Percentiles rank a stretch among this genome's conserved stretches.
These are phyloP conservation scores for Gnaphalium uliginosum DNA, from an alignment of 129 eudicot genomes.

Conservation along the genomic window DNA sequence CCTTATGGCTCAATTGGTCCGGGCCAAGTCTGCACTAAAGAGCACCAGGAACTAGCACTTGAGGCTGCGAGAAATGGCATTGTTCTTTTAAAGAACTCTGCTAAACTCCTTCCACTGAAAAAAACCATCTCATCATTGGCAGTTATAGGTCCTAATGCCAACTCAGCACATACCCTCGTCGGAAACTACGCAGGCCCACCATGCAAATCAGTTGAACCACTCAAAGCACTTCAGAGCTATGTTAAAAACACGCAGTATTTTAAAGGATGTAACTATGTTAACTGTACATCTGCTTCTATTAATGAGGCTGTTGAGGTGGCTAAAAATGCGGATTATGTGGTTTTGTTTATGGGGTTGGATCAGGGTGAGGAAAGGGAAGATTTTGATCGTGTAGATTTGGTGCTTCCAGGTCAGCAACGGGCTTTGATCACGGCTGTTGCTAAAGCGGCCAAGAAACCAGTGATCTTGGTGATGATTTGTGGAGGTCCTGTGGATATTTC, in stretches of 20 bases:
- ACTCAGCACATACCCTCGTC: conserved; percentile 54
- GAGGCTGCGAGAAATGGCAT: conserved; percentile 91
- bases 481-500: conserved; percentile 95
- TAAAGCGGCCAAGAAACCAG: conserved; percentile 66
- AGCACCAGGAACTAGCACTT: conserved; percentile 75
- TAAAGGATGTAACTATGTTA: conserved; percentile 63
- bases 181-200: conserved; percentile 97
- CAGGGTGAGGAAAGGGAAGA: conserved; percentile 76
- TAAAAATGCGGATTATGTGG: conserved; percentile 62
- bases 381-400: conserved; percentile 61
- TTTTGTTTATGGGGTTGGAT: conserved; percentile 94
- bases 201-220: conserved; percentile 58
- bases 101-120: conserved; percentile 73
- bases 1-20: conserved; percentile 61
- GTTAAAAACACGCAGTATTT: conserved; percentile 40
- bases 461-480: conserved; percentile 73
- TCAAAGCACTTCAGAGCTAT: conserved; percentile 56
- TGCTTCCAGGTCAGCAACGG: conserved; percentile 79
- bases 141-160: conserved; percentile 85
- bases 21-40: conserved; percentile 59
- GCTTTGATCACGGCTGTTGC: conserved; percentile 60
- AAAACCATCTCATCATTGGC: conserved; percentile 65
- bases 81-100: conserved; percentile 78
- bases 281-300: conserved; percentile 50
- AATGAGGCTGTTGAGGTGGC: conserved; percentile 57